phyloP scores from a whole-genome alignment of 2,329 filamentous ascomycete species.

The Penicillium fuscoglaucum region DNA sequence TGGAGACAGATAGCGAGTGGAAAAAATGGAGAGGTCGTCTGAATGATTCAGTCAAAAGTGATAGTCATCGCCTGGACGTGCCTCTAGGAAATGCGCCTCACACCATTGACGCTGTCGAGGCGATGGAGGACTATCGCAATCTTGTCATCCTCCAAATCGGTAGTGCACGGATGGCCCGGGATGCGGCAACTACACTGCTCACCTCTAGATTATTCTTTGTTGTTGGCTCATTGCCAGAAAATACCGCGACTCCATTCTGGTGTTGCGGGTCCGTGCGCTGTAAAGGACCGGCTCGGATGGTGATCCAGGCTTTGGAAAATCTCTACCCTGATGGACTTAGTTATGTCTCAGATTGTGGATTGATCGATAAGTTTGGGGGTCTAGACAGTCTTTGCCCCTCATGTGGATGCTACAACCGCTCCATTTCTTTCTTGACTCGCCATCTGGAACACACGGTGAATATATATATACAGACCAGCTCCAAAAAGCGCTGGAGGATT shows the following conservation, averaged over 20 bases:
- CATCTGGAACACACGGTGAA: constrained; percentile 16
- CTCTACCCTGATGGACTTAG: constrained; percentile 19
- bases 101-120: constrained; percentile 15
- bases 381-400: constrained; percentile 13
- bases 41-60: constrained; percentile 1
- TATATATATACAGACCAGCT: constrained; percentile 18
- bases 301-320: constrained; percentile 15
- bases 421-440: constrained; percentile 15
- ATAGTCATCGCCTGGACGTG: constrained; percentile 19
- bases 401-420: constrained; percentile 17
- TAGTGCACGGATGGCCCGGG: constrained; percentile 17
- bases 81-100: constrained; percentile 10
- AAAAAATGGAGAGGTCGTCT: constrained; percentile 12
- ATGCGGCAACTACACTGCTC: constrained; percentile 18
- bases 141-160: constrained; percentile 17
- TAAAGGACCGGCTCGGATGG: constrained; percentile 14
- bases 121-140: constrained; percentile 25
- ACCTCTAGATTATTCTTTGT: constrained; percentile 21
- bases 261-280: constrained; percentile 3
- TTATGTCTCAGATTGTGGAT: constrained; percentile 15
- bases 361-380: constrained; percentile 13
- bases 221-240: constrained; percentile 7
- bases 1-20: constrained; percentile 23
- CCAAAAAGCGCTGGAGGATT: constrained; percentile 19
- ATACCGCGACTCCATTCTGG: constrained; percentile 14